Percentiles rank a stretch among this genome's conserved stretches.
These are phyloP conservation scores for Metschnikowia kofuensis DNA, from an alignment of 805 yeast genomes.

Conservation along the genomic window DNA sequence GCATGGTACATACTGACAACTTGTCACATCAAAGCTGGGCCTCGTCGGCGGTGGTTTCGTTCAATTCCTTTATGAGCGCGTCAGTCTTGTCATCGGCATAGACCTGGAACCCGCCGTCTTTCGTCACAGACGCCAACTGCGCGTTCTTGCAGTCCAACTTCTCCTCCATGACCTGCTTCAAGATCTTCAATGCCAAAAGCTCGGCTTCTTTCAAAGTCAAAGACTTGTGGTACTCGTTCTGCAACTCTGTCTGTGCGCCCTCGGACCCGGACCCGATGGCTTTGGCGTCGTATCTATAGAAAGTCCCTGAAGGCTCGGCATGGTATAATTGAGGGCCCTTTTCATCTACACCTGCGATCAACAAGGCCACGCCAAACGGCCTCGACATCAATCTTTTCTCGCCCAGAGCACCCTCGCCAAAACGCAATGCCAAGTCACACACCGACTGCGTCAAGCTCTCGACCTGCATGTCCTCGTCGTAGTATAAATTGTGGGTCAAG, in stretches of 20 bases:
- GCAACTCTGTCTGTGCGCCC: conserved; percentile 97
- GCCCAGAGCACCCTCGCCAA: conserved; percentile 96
- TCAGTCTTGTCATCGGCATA: conserved; percentile 82
- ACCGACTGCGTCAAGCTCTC: conserved; percentile 95
- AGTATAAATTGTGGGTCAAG: conserved; percentile 83
- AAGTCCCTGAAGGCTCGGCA: conserved; percentile 99
- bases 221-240: conserved; percentile 92
- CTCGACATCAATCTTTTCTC: conserved; percentile 95
- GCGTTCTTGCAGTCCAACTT: conserved; percentile 93
- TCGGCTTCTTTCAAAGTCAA: conserved; percentile 92
- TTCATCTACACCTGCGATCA: conserved; percentile 94
- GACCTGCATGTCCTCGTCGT: conserved; percentile 87
- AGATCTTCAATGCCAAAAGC: conserved; percentile 76
- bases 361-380: conserved; percentile 97
- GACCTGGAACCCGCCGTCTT: conserved; percentile 78
- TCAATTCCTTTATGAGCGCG: conserved; percentile 71
- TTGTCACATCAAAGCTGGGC: conserved; percentile 5
- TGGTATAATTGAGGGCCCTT: conserved; percentile 95
- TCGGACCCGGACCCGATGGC: conserved; percentile 99
- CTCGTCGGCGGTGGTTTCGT: conserved; percentile 43
- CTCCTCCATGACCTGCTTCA: conserved; percentile 99
- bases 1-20: not conserved
- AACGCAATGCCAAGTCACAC: conserved; percentile 93
- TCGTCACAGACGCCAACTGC: conserved; percentile 90
- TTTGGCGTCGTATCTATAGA: conserved; percentile 95